Percentiles rank a stretch among this genome's conserved stretches.
phyloP scores from a whole-genome alignment of 1,139 yeast species.

The Candida labiduridarum region DNA sequence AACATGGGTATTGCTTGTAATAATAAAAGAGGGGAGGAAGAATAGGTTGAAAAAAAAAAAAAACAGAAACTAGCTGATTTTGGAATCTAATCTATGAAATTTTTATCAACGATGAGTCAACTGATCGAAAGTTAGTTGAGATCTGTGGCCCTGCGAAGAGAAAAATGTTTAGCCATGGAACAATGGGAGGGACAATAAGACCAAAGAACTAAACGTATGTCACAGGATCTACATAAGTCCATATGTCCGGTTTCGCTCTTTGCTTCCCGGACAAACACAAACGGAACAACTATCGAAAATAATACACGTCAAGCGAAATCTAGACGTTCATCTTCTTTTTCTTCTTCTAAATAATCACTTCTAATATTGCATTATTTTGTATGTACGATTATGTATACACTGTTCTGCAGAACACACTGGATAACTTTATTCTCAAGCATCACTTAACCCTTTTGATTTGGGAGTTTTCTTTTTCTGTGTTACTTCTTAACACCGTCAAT shows the following conservation, averaged over 20 bases:
- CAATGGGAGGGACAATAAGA: background rate
- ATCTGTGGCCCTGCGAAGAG: background rate
- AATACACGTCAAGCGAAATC: background rate
- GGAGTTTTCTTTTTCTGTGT: too few relatives aligned
- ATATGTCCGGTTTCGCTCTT: background rate
- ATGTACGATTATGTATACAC: too few relatives aligned
- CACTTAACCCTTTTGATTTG: too few relatives aligned
- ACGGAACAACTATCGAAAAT: background rate
- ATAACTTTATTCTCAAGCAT: too few relatives aligned
- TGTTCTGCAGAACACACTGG: too few relatives aligned
- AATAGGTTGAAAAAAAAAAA: background rate
- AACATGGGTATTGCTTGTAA: background rate
- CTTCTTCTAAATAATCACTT: background rate
- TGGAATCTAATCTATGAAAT: background rate
- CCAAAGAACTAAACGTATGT: too few relatives aligned
- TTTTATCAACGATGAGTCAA: constrained; percentile 1
- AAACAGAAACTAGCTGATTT: too few relatives aligned
- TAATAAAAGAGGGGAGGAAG: background rate
- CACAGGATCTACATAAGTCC: too few relatives aligned
- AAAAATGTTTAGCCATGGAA: background rate
- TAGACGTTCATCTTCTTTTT: background rate
- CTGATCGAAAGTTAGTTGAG: background rate
- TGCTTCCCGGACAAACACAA: background rate
- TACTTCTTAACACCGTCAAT: too few relatives aligned
- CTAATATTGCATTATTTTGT: too few relatives aligned